Conservation (phyloP, 495 filamentous ascomycete species). For the Chaetomium tenue region DNA sequence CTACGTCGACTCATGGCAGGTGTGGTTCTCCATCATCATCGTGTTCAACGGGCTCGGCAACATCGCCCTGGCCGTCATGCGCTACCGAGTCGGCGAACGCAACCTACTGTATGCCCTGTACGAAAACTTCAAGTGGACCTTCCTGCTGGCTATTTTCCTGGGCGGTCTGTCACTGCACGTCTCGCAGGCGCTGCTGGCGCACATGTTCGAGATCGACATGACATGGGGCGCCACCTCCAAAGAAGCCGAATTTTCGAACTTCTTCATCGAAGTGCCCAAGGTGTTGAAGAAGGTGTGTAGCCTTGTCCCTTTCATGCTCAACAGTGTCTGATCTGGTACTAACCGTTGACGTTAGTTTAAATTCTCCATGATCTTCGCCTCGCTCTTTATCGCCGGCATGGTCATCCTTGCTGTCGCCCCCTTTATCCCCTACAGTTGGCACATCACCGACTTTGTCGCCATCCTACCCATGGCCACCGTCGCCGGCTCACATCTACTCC, state of each 20-base stretch:
- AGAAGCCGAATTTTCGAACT: constrained; percentile 71
- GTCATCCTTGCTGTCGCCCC: constrained; percentile 61
- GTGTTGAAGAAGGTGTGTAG: constrained; percentile 58
- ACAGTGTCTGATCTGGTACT: background rate
- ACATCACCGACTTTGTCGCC: constrained; percentile 74
- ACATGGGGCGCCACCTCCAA: constrained; percentile 70
- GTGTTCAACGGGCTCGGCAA: constrained; percentile 70
- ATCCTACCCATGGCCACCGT: constrained; percentile 78
- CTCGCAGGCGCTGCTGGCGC: constrained; percentile 62
- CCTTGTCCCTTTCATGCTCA: background rate
- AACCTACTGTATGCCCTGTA: constrained; percentile 54
- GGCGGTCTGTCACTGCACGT: constrained; percentile 69
- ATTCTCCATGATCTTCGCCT: constrained; percentile 67
- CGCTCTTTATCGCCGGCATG: constrained; percentile 62
- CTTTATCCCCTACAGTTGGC: constrained; percentile 66
- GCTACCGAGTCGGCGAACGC: constrained; percentile 63
- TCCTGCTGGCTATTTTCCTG: constrained; percentile 66
- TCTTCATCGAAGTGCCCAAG: constrained; percentile 77
- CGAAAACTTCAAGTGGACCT: constrained; percentile 73
- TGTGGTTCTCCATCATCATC: constrained; percentile 70
- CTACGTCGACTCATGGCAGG: constrained; percentile 73
- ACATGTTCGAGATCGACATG: constrained; percentile 74
- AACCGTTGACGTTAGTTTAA: constrained; percentile 54
- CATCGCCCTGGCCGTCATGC: constrained; percentile 62
- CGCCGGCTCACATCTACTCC: constrained; percentile 62